phyloP scores from a whole-genome alignment of 1,139 yeast genomes.

The Candida tropicalis region DNA sequence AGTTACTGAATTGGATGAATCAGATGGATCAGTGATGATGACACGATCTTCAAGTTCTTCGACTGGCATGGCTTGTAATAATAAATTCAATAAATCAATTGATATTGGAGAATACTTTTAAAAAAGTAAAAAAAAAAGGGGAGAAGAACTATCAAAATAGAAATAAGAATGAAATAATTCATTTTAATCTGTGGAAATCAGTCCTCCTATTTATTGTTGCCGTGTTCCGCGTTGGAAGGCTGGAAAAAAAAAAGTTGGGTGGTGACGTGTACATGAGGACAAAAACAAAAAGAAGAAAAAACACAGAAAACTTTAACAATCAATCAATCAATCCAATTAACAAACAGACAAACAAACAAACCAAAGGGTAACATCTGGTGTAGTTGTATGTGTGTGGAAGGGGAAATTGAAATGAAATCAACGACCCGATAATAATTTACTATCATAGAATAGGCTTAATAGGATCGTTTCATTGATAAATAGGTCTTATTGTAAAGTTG shows the following conservation, averaged over 20 bases:
- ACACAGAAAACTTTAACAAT: too few species aligned
- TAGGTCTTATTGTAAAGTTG: too few species aligned
- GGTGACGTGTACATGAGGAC: background rate
- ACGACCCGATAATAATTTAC: too few species aligned
- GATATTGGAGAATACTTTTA: background rate
- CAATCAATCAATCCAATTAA: too few species aligned
- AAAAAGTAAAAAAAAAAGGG: background rate
- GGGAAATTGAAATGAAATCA: too few species aligned
- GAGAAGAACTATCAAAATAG: background rate
- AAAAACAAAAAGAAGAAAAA: background rate
- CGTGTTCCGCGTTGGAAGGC: background rate
- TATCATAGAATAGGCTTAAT: too few species aligned
- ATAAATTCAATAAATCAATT: background rate
- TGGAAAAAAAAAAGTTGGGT: background rate
- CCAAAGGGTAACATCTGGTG: too few species aligned
- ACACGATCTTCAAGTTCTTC: constrained; percentile 70
- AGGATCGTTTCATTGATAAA: too few species aligned
- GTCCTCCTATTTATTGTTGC: background rate
- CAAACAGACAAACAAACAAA: too few species aligned
- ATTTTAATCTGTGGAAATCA: background rate
- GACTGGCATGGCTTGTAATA: constrained; percentile 44
- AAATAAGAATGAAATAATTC: background rate
- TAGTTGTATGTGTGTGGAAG: too few species aligned
- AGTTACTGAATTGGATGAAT: constrained; percentile 56
- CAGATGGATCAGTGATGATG: constrained; percentile 56